Evolutionary conservation across 129 eudicot genomes (phyloP).

Genomic region (Flaveria sonorensis): DNA sequence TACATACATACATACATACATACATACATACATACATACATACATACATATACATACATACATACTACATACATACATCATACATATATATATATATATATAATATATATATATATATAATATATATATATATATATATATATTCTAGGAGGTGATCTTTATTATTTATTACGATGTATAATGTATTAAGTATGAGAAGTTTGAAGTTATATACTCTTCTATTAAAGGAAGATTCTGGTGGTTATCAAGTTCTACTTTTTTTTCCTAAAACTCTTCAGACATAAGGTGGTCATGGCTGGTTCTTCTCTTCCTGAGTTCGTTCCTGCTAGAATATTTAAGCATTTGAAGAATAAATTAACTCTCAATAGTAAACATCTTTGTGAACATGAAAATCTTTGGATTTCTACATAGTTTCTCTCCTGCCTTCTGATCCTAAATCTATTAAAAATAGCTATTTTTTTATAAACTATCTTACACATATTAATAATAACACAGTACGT

Average conservation of each 20-base stretch:
- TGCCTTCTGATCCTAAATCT: background rate
- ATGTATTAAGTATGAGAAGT: background rate
- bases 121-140: background rate
- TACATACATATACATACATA: too few relatives aligned
- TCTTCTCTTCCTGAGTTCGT: background rate
- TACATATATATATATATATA: too few relatives aligned
- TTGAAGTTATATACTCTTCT: background rate
- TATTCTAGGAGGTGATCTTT: background rate
- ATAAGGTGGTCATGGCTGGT: background rate
- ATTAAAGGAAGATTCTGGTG: background rate
- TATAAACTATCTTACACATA: too few relatives aligned
- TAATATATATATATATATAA: too few relatives aligned
- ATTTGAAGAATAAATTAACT: background rate
- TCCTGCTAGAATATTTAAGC: background rate
- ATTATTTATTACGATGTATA: too few relatives aligned
- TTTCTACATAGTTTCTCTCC: background rate
- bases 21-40: too few relatives aligned
- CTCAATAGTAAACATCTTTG: constrained; percentile 8
- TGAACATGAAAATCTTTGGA: background rate
- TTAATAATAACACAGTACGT: background rate
- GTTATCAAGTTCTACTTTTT: background rate
- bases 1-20: too few relatives aligned
- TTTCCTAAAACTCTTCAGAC: background rate
- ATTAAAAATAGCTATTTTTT: too few relatives aligned
- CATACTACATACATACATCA: too few relatives aligned